These are phyloP conservation scores for Lodderomyces elongisporus DNA, from an alignment of 1,139 yeast genomes.

Conservation along the genomic window DNA sequence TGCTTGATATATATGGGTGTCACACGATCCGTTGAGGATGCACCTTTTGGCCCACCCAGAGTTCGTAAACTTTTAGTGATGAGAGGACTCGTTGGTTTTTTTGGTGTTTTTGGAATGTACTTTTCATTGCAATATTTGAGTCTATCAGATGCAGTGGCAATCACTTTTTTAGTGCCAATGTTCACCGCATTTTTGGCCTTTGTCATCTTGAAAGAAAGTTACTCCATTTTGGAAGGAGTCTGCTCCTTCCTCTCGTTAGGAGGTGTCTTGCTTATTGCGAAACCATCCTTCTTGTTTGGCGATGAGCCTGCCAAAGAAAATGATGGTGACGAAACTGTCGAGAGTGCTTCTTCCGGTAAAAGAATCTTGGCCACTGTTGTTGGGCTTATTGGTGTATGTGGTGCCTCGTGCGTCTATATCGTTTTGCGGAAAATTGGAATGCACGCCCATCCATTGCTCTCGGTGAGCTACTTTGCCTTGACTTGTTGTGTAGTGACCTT, in stretches of 20 bases:
- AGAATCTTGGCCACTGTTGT: constrained; percentile 56
- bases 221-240: constrained; percentile 58
- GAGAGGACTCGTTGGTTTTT: constrained; percentile 74
- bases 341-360: constrained; percentile 36
- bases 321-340: constrained; percentile 29
- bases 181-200: constrained; percentile 75
- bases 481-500: constrained; percentile 54
- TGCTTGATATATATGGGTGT: constrained; percentile 51
- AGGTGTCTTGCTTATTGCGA: constrained; percentile 78
- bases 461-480: constrained; percentile 73
- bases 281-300: constrained; percentile 73
- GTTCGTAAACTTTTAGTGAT: constrained; percentile 49
- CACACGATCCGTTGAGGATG: constrained; percentile 49
- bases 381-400: constrained; percentile 65
- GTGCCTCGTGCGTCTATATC: constrained; percentile 69
- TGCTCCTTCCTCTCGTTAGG: constrained; percentile 65
- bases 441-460: constrained; percentile 71
- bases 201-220: constrained; percentile 60
- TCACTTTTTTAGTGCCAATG: constrained; percentile 74
- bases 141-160: constrained; percentile 70
- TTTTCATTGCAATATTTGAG: constrained; percentile 70
- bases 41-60: constrained; percentile 67
- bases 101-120: constrained; percentile 75
- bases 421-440: constrained; percentile 70
- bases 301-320: constrained; percentile 26